Conservation (phyloP, 768 basidiomycete genomes). For the Boletus rufocinnamomeus region DNA sequence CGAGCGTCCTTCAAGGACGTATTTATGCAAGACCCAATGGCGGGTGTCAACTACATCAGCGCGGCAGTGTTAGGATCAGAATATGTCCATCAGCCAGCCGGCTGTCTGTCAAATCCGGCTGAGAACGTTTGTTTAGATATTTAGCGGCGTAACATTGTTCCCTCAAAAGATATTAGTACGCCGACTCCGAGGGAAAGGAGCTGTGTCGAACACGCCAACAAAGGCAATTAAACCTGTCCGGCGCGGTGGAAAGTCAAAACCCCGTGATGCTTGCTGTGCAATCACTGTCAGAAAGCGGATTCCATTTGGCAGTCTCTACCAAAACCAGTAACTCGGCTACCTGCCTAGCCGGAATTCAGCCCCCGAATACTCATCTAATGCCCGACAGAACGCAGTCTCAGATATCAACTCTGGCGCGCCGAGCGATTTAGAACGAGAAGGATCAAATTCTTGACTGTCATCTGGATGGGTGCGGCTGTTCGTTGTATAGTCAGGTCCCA, state of each 20-base stretch:
- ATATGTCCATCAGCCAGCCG: background rate
- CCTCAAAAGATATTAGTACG: background rate
- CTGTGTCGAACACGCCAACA: background rate
- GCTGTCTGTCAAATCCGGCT: background rate
- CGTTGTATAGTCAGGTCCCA: conserved; percentile 3
- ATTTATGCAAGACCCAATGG: conserved; percentile 27
- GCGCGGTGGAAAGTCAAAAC: background rate
- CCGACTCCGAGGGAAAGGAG: background rate
- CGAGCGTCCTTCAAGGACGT: background rate
- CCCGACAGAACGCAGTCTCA: conserved; percentile 62
- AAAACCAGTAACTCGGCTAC: conserved; percentile 35
- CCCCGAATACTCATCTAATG: conserved; percentile 69
- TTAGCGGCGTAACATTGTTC: background rate
- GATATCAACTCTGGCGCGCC: conserved; percentile 37
- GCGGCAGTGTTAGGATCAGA: background rate
- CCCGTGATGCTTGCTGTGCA: conserved; percentile 2
- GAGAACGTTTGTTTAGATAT: background rate
- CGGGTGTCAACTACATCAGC: background rate
- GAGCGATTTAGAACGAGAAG: background rate
- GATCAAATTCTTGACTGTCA: conserved; percentile 3
- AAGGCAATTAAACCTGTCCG: background rate
- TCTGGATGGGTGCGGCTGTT: conserved; percentile 27
- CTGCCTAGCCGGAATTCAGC: conserved; percentile 83
- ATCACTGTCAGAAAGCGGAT: no score
- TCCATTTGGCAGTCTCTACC: conserved; percentile 7